A percentile compares a stretch with the other conserved stretches of the same genome.
phyloP scores from a whole-genome alignment of 176 grass and related monocot genomes.

The Puya raimondii region DNA sequence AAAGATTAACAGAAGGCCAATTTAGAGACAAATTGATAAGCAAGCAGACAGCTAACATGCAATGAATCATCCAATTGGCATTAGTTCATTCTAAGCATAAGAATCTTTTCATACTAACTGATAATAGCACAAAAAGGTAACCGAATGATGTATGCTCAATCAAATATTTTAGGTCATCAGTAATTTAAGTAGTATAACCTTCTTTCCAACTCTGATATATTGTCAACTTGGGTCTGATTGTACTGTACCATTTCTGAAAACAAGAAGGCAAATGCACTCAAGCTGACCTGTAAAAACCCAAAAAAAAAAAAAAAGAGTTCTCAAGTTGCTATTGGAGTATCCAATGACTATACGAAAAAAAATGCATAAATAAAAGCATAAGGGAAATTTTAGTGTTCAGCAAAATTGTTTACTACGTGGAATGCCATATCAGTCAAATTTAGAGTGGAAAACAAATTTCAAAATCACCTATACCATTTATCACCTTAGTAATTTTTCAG shows the following conservation, averaged over 20 bases:
- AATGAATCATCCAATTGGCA: too few relatives aligned
- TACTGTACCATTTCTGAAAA: conserved; percentile 97
- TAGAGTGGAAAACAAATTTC: not conserved
- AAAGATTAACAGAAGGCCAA: not conserved
- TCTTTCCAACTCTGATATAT: conserved; percentile 90
- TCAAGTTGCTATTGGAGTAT: not conserved
- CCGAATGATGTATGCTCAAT: too few relatives aligned
- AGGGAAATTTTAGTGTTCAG: not conserved
- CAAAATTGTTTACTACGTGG: not conserved
- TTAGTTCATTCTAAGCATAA: too few relatives aligned
- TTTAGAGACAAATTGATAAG: not conserved
- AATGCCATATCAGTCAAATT: not conserved
- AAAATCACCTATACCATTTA: not conserved
- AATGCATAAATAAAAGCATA: not conserved
- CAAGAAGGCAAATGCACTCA: conserved; percentile 97
- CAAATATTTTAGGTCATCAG: not conserved
- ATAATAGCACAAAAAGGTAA: too few relatives aligned
- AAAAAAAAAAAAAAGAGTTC: not conserved
- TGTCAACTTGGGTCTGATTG: conserved; percentile 98
- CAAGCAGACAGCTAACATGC: too few relatives aligned
- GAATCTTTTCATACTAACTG: too few relatives aligned
- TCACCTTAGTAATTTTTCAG: not conserved
- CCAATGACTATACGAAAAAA: not conserved
- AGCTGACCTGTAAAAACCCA: conserved; percentile 50
- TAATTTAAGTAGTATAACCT: conserved; percentile 30